Evolutionary conservation across 768 basidiomycete species (phyloP).

Genomic region (Tulasnella sp.): DNA sequence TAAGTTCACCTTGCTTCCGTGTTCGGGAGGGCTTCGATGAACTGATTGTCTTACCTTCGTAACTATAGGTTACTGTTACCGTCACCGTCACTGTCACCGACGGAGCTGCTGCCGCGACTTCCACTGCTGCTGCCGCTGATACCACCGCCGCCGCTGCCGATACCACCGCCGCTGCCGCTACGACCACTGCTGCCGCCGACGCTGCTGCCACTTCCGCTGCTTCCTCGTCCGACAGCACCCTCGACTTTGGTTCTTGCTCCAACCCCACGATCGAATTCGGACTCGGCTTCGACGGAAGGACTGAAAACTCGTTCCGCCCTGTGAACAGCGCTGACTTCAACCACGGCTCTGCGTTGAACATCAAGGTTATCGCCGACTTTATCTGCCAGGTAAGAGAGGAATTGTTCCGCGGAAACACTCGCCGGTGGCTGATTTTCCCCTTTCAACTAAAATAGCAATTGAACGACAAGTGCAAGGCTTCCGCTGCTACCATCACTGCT

Average conservation of each 20-base stretch:
- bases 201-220: background rate
- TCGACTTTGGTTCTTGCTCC: constrained; percentile 20
- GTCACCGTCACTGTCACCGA: constrained; percentile 27
- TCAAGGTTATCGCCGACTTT: constrained; percentile 7
- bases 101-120: constrained; percentile 15
- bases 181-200: background rate
- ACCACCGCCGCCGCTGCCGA: constrained; percentile 18
- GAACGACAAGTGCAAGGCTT: constrained; percentile 9
- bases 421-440: background rate
- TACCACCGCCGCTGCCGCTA: constrained; percentile 12
- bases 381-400: background rate
- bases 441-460: background rate
- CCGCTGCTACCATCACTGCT: background rate
- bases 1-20: background rate
- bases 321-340: constrained; percentile 12
- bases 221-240: background rate
- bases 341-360: constrained; percentile 17
- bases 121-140: constrained; percentile 19
- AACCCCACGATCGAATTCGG: constrained; percentile 20
- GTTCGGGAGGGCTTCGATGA: background rate
- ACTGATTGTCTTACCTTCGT: background rate
- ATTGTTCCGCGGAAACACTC: too few relatives aligned
- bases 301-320: constrained; percentile 16
- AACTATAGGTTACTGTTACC: constrained; percentile 21
- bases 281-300: constrained; percentile 17